A percentile compares a stretch with the other conserved stretches of the same genome.
These are phyloP conservation scores for Cryphonectria naterciae DNA, from an alignment of 2,329 filamentous ascomycete genomes.

Conservation along the genomic window DNA sequence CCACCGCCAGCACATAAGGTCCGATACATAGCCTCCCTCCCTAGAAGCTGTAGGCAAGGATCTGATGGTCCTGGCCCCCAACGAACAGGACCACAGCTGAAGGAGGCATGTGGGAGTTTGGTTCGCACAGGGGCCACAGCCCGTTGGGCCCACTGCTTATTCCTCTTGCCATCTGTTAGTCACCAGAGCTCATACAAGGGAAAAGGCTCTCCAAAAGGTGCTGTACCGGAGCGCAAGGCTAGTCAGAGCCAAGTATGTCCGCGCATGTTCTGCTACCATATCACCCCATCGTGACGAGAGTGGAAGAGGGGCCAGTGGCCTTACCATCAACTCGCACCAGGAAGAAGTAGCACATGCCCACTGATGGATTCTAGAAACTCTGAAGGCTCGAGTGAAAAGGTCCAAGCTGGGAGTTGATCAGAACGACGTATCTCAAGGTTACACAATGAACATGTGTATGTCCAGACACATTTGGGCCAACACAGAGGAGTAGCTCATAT, in stretches of 20 bases:
- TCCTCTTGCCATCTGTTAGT: not conserved
- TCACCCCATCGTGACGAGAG: not conserved
- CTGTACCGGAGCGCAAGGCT: not conserved
- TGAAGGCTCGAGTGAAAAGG: too few relatives aligned
- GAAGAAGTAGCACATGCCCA: too few relatives aligned
- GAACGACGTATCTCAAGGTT: too few relatives aligned
- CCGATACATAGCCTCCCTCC: too few relatives aligned
- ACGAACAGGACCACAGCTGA: not conserved
- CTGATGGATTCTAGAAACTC: too few relatives aligned
- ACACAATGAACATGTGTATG: too few relatives aligned
- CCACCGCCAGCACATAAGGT: not conserved
- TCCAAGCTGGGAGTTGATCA: too few relatives aligned
- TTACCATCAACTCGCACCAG: not conserved
- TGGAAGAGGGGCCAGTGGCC: not conserved
- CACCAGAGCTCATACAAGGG: not conserved
- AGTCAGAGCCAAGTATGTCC: not conserved
- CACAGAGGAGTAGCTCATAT: too few relatives aligned
- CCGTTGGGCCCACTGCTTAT: not conserved
- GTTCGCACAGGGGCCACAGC: too few relatives aligned
- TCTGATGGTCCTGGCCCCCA: not conserved
- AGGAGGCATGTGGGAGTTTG: not conserved
- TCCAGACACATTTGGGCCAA: too few relatives aligned
- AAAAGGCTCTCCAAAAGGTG: not conserved
- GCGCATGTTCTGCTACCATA: not conserved
- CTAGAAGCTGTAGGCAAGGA: not conserved